A percentile compares a stretch with the other conserved stretches of the same genome.
phyloP scores from a whole-genome alignment of 2,329 filamentous ascomycete genomes.

The Diplodia intermedia region DNA sequence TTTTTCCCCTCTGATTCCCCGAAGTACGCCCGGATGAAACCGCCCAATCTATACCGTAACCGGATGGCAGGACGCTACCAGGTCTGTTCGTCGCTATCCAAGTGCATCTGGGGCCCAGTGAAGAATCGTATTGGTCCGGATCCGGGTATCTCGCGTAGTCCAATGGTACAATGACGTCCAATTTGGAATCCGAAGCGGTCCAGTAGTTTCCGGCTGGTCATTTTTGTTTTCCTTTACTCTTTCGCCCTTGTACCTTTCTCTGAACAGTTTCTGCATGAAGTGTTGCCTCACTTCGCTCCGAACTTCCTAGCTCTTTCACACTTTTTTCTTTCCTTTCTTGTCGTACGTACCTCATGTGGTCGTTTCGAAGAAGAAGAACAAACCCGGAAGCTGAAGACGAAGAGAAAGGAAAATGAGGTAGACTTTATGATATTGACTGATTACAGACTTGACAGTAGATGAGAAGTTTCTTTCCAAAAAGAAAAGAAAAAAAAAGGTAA shows the following conservation, averaged over 20 bases:
- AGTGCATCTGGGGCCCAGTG: not conserved
- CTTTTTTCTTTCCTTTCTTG: not conserved
- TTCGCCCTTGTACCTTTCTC: not conserved
- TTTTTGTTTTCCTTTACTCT: not conserved
- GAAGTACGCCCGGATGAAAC: not conserved
- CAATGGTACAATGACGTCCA: not conserved
- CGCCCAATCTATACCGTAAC: not conserved
- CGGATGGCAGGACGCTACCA: no score
- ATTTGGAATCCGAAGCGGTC: no score
- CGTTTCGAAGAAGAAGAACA: not conserved
- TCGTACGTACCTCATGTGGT: not conserved
- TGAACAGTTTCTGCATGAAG: no score
- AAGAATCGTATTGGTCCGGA: not conserved
- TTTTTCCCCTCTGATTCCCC: not conserved
- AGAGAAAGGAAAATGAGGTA: not conserved
- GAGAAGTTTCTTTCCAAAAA: no score
- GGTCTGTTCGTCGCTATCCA: not conserved
- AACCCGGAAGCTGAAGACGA: not conserved
- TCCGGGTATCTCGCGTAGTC: not conserved
- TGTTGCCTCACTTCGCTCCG: not conserved
- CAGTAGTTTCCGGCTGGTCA: not conserved
- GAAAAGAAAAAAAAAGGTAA: no score
- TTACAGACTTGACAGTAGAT: not conserved
- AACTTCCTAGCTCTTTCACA: constrained; percentile 5
- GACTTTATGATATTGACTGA: not conserved